Base-by-base conservation (phyloP, 495 filamentous ascomycete genomes). In the Penicillium manginii region DNA sequence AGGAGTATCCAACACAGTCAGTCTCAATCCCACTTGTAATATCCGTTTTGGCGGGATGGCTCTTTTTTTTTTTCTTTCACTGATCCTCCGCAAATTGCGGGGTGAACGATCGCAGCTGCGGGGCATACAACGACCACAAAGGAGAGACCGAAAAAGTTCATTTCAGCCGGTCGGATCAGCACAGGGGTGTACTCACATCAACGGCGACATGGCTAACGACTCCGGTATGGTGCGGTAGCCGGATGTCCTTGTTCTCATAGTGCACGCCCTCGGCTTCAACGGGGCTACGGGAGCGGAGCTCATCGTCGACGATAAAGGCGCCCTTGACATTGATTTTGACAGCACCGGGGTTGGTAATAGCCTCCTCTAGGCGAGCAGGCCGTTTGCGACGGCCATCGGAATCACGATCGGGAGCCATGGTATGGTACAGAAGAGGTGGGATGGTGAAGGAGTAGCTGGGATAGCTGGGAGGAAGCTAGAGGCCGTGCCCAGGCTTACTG, bases 191-290 rank as follows among this genome's bases (percentile, higher is more conserved):
- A 78, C 89, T 75, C 83, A 96, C 92, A 85, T 98, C 94, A 55
- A 97, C 86, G 55, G 94, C 94, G 48, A 98, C 89, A 82, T 98
- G 94, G 76, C 92, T 96, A 46, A 98, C 92, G 2, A 93, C 84
- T 21, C 88, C 88, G 11, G 88, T 96, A 73, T 98, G 94, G 70
- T 97, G 92, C 21, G 94, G 94, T 14, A 98, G 80, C n/a, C 94
- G 84, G 64, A 98, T 98, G 68, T 97, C 93, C 63, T 88, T 89
- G 23, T 89, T 91, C 66, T 92, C 90, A 66, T 93, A 87, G 57
- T 88, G 83, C 29, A 83, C 84, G 18, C 86, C 86, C 54, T 87
- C 83, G 29, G 79, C 78, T 19, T 75, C 75, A 15, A 74, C 72
- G 1, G 78, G 75, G 37, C 74, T 79, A 52, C 73, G 70, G 22